Percentiles rank a stretch among this genome's conserved stretches.
phyloP scores from a whole-genome alignment of 345 rosid species.

The Garcia nutans region DNA sequence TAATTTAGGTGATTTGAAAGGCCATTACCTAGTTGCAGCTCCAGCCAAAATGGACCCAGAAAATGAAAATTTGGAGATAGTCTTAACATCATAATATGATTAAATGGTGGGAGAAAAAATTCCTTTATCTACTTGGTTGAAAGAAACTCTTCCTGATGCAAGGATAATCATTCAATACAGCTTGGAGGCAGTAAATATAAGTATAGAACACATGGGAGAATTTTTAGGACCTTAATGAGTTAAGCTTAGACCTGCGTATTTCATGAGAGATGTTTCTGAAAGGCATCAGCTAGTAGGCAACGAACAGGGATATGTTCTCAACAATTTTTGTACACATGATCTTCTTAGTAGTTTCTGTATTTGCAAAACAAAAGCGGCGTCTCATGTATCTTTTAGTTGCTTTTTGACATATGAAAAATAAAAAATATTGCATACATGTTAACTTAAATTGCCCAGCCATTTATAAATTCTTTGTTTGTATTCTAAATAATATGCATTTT shows the following conservation, averaged over 20 bases:
- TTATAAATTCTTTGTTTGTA: background rate
- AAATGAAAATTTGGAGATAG: background rate
- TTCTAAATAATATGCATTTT: background rate
- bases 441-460: background rate
- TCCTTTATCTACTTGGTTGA: background rate
- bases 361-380: background rate
- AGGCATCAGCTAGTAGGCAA: background rate
- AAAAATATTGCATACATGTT: background rate
- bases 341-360: background rate
- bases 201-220: background rate
- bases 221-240: background rate
- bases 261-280: too few species aligned
- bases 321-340: background rate
- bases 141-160: too few species aligned
- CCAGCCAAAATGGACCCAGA: background rate
- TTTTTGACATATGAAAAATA: background rate
- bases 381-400: background rate
- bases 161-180: background rate
- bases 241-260: background rate
- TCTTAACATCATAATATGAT: background rate
- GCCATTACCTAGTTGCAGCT: background rate
- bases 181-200: background rate
- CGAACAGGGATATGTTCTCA: background rate
- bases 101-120: background rate
- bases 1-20: background rate